A percentile compares a stretch with the other conserved stretches of the same genome.
Conservation (phyloP, 2,329 filamentous ascomycete genomes). For the Calonectria pteridis region DNA sequence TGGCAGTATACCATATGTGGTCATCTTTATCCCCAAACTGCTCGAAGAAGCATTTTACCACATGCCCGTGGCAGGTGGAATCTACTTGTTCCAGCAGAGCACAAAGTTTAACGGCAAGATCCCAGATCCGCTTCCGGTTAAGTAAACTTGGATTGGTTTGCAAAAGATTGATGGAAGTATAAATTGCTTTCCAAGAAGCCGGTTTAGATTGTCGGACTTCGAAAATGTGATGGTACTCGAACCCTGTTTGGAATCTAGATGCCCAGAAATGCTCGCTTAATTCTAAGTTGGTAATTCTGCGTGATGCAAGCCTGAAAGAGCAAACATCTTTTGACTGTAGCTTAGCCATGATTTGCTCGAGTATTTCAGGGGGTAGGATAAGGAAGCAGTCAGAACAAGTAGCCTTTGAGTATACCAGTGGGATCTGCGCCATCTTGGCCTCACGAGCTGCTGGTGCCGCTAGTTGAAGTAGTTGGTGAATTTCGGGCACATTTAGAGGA, state of each 20-base stretch:
- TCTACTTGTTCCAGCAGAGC: neutral
- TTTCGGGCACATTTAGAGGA: neutral
- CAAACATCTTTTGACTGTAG: neutral
- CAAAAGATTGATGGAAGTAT: neutral
- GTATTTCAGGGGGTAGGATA: neutral
- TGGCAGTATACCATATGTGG: neutral
- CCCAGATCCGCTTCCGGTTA: neutral
- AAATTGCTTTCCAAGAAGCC: neutral
- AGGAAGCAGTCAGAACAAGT: neutral
- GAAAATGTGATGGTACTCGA: neutral
- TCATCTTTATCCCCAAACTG: neutral
- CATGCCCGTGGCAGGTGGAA: neutral
- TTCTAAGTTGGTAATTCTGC: neutral
- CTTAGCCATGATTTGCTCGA: neutral
- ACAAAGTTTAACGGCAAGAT: neutral
- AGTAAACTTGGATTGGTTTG: neutral
- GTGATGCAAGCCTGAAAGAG: neutral
- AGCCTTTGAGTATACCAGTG: neutral
- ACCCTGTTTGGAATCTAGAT: neutral
- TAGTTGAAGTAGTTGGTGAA: neutral
- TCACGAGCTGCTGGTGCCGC: neutral
- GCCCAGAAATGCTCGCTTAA: neutral
- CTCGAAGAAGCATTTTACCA: neutral
- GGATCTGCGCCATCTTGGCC: no score
- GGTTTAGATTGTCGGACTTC: neutral